Conservation (phyloP, 129 eudicot species). For the Pseudognaphalium luteoalbum region DNA sequence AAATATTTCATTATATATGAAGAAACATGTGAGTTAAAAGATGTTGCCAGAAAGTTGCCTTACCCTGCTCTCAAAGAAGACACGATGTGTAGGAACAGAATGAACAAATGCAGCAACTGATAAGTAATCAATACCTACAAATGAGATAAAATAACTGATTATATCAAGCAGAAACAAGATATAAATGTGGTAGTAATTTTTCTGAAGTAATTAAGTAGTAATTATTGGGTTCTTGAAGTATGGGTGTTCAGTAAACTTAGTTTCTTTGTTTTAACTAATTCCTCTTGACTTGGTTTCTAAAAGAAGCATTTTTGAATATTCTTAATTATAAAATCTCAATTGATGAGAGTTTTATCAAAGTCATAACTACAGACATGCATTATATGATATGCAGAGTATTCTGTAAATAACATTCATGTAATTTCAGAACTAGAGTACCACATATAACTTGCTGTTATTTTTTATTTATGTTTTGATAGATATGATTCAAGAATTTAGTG, state of each 20-base stretch:
- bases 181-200: background rate
- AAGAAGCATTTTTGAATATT: no score
- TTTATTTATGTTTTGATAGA: background rate
- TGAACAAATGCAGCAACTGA: slow-evolving; percentile 78
- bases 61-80: slow-evolving; percentile 60
- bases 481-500: background rate
- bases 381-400: background rate
- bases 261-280: background rate
- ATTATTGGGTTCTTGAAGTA: background rate
- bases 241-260: background rate
- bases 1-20: background rate
- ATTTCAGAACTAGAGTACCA: background rate
- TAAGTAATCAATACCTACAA: slow-evolving; percentile 85
- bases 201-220: background rate
- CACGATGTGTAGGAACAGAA: slow-evolving; percentile 72
- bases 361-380: background rate
- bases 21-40: background rate
- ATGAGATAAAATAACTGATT: slow-evolving; percentile 18
- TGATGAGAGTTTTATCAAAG: background rate
- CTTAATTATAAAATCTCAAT: background rate
- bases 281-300: background rate
- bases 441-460: background rate
- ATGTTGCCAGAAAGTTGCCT: background rate
- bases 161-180: background rate
- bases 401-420: background rate